Evolutionary conservation across 345 rosid genomes (phyloP).

Genomic region (Citrus inodora): DNA sequence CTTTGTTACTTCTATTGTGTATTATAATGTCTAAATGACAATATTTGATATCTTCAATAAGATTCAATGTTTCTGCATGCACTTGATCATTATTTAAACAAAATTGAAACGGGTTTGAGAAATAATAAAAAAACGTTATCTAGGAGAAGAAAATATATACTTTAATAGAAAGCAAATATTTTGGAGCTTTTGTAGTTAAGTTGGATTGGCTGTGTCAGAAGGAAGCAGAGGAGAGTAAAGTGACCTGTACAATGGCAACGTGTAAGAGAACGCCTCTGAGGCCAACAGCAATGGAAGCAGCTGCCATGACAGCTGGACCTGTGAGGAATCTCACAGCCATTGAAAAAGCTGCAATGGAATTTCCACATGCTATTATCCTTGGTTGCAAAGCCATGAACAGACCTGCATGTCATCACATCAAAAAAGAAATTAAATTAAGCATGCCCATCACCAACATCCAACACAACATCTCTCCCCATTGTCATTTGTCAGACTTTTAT

Average conservation of each 20-base stretch:
- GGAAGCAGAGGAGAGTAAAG: constrained; percentile 8
- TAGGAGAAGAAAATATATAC: neutral
- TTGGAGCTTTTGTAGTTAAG: constrained; percentile 23
- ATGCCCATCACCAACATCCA: constrained; percentile 25
- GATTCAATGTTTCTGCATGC: constrained; percentile 20
- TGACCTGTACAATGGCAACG: constrained; percentile 94
- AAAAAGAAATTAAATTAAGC: constrained; percentile 1
- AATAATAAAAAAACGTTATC: constrained; percentile 27
- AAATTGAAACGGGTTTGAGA: neutral
- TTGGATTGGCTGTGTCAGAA: constrained; percentile 38
- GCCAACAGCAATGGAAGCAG: constrained; percentile 91
- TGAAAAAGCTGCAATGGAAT: constrained; percentile 80
- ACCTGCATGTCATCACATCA: constrained; percentile 45
- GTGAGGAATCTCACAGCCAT: constrained; percentile 93
- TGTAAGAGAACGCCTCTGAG: constrained; percentile 80
- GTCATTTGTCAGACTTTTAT: constrained; percentile 12
- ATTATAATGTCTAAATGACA: neutral
- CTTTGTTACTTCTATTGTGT: neutral
- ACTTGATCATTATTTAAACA: neutral
- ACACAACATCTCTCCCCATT: neutral
- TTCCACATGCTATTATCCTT: constrained; percentile 98
- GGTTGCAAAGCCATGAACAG: constrained; percentile 99
- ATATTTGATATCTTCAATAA: neutral
- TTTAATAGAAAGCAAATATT: constrained; percentile 1
- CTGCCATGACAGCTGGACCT: constrained; percentile 99